Conservation (phyloP, 108 stramenopile species). For the Nitzschia sp. region DNA sequence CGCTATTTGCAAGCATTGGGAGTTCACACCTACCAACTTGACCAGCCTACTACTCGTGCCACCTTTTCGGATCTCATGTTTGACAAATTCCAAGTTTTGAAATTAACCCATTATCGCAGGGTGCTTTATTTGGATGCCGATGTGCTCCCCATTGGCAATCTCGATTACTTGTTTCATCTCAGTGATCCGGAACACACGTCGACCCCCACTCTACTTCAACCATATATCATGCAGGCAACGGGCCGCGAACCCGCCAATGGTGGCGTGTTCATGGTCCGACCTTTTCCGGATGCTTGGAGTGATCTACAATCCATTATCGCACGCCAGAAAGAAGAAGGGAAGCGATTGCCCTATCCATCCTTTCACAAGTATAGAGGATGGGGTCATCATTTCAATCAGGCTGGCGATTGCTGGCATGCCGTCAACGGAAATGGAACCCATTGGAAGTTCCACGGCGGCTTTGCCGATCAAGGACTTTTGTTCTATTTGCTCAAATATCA, state of each 20-base stretch:
- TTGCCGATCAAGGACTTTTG: slow-evolving; percentile 35
- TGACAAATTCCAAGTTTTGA: slow-evolving; percentile 35
- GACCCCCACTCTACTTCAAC: neutral
- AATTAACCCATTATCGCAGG: slow-evolving; percentile 41
- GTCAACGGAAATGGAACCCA: slow-evolving; percentile 8
- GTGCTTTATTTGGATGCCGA: slow-evolving; percentile 60
- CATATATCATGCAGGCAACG: slow-evolving; percentile 6
- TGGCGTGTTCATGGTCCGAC: slow-evolving; percentile 31
- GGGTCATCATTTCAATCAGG: slow-evolving; percentile 6
- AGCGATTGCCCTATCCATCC: neutral
- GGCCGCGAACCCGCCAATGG: slow-evolving; percentile 25
- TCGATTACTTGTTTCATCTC: slow-evolving; percentile 47
- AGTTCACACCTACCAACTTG: neutral
- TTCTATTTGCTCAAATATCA: slow-evolving; percentile 41
- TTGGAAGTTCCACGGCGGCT: slow-evolving; percentile 22
- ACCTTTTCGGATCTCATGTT: slow-evolving; percentile 19
- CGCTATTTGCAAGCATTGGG: neutral
- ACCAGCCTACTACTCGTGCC: neutral
- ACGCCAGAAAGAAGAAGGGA: neutral
- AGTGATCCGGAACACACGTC: slow-evolving; percentile 1
- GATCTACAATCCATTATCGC: slow-evolving; percentile 7
- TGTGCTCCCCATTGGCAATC: slow-evolving; percentile 40
- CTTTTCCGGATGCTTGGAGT: slow-evolving; percentile 10
- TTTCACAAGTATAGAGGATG: slow-evolving; percentile 3
- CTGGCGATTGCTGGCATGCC: slow-evolving; percentile 1